A percentile compares a stretch with the other conserved stretches of the same genome.
Evolutionary conservation across 139 green algal species (phyloP).

Genomic region (Chlorella ohadii): DNA sequence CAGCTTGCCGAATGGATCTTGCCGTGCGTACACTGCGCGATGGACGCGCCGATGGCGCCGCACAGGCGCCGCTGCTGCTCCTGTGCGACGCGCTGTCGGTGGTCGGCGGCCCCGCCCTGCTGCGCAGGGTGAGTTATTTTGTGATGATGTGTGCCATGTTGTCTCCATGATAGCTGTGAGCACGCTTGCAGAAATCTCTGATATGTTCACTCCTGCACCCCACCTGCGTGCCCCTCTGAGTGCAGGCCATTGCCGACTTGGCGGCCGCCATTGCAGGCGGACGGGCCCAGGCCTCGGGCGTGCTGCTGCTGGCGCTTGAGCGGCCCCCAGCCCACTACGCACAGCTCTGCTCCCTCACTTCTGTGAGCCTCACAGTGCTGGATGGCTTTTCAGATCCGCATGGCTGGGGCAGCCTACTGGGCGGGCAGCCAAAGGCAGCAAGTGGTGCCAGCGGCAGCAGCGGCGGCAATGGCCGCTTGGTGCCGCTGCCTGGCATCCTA

Average conservation of each 20-base stretch:
- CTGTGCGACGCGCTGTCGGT: constrained; percentile 22
- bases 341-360: not conserved
- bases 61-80: constrained; percentile 18
- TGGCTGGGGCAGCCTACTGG: constrained; percentile 18
- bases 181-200: no score
- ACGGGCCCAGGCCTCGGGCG: not conserved
- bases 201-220: no score
- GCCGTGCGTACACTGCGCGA: constrained; percentile 6
- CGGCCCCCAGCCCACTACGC: constrained; percentile 13
- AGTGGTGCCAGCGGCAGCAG: not conserved
- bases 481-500: constrained; percentile 3
- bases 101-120: constrained; percentile 35
- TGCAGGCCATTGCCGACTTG: constrained; percentile 28
- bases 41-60: not conserved
- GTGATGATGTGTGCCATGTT: no score
- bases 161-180: no score
- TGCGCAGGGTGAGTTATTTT: constrained; percentile 24
- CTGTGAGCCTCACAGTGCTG: not conserved
- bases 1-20: not conserved
- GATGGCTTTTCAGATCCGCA: constrained; percentile 28
- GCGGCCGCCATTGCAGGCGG: not conserved
- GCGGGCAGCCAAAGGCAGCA: no score
- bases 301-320: constrained; percentile 17
- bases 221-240: not conserved
- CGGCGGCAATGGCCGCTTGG: not conserved